phyloP scores from a whole-genome alignment of 2,329 filamentous ascomycete species.

The Apiospora malaysiana region DNA sequence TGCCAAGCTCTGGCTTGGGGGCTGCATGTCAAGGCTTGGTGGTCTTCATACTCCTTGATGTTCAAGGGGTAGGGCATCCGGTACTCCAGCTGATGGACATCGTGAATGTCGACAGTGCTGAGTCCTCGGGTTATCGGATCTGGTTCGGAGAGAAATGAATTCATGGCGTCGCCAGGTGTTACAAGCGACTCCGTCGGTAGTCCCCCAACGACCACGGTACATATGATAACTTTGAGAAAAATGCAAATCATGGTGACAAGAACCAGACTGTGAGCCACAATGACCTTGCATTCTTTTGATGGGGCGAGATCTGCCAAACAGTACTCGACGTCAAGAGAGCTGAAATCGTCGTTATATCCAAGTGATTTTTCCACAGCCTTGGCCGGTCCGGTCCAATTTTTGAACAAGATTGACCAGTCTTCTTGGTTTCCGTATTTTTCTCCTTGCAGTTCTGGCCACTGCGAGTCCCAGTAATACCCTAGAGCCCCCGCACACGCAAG shows the following conservation, averaged over 20 bases:
- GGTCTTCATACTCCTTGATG: fast-evolving
- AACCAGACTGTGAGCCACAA: not conserved
- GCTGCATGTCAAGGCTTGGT: not conserved
- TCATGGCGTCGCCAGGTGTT: not conserved
- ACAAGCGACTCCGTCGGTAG: not conserved
- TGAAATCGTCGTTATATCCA: not conserved
- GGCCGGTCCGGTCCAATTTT: not conserved
- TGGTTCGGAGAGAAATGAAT: not conserved
- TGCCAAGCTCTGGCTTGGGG: not conserved
- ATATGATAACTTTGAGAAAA: not conserved
- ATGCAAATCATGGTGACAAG: not conserved
- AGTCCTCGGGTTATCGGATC: not conserved
- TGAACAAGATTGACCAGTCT: not conserved
- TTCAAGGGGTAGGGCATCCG: fast-evolving
- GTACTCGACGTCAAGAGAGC: not conserved
- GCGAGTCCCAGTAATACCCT: not conserved
- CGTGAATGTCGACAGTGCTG: not conserved
- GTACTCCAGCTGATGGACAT: not conserved
- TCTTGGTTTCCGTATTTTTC: too few species aligned
- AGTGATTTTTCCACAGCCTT: not conserved
- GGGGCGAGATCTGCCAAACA: not conserved
- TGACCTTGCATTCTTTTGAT: not conserved
- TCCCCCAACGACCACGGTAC: not conserved
- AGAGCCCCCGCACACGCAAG: not conserved
- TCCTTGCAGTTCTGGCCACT: too few species aligned